Base-by-base conservation (phyloP, 306 rosid genomes). In the Vigna angularis region DNA sequence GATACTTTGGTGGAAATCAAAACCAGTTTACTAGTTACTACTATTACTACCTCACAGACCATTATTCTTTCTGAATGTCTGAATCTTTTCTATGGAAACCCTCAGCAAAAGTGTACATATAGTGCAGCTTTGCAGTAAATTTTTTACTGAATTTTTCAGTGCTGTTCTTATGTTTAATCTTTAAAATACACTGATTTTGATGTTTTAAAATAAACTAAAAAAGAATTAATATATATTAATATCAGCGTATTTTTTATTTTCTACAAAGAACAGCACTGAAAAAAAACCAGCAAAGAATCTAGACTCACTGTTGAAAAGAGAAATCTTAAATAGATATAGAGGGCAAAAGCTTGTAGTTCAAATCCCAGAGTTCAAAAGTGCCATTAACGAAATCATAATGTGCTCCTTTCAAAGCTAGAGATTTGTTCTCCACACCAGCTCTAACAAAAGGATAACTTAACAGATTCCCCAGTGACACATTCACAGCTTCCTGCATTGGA, bases 361-460 rank as follows among this genome's bases (percentile, higher is more conserved):
- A 88, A 84, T 91, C 87, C 99, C 99, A 95, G 3, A 93, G 88
- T 76, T 93, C 88, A 75, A 95, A 95, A 58, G 70, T 72, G 64
- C 93, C 97, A 0, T 87, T 74, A 20, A 95, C 94, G 74, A 95
- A 95, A 78, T 95, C 83, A 42, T 95, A 95, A 75, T 93, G 90
- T 63, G 93, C 98, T 24, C 99, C 99, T 76, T 89, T 91, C 70
- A 95, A 53, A 73, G 90, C 82, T 3, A 93, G 76, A 4, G 79
- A 66, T 52, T 91, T 91, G 50, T 90, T 90, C 71, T 77, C 78
- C 32, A 90, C 81, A 3, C 73, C 84, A 0, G 93, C 96, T 81
- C 90, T 81, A 71, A 95, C 99, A 76, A 87, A 95, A 22, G 98
- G 97, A 73, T 95, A 95, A 14, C 91, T 91, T 88, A 95, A 12